Evolutionary conservation across 2,329 filamentous ascomycete genomes (phyloP).

Genomic region (Parastagonospora nodorum): DNA sequence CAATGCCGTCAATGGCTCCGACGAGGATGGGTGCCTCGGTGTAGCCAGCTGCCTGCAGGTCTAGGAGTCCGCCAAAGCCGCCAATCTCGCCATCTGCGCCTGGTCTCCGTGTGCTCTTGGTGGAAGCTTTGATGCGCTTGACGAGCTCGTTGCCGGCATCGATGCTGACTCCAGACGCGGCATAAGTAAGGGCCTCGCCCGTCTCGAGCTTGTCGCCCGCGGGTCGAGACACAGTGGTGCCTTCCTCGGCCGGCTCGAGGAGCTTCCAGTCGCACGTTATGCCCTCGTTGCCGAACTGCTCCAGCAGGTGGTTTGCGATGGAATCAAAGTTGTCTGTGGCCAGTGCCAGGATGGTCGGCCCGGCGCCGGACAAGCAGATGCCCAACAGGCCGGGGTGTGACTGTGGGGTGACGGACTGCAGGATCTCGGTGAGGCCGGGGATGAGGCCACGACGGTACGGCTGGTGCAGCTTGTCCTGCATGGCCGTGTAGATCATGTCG

Average conservation of each 20-base stretch:
- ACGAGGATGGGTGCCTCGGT: slow-evolving; percentile 78
- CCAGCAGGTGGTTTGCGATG: slow-evolving; percentile 81
- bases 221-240: slow-evolving; percentile 48
- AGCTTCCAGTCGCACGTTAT: slow-evolving; percentile 87
- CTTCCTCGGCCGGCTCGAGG: slow-evolving; percentile 82
- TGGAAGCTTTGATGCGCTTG: slow-evolving; percentile 85
- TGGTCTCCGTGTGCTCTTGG: slow-evolving; percentile 80
- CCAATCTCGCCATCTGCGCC: slow-evolving; percentile 94
- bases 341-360: slow-evolving; percentile 90
- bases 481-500: slow-evolving; percentile 92
- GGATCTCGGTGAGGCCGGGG: slow-evolving; percentile 86
- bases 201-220: slow-evolving; percentile 20
- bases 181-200: slow-evolving; percentile 73
- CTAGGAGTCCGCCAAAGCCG: slow-evolving; percentile 89
- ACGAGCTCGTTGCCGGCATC: slow-evolving; percentile 93
- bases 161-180: slow-evolving; percentile 90
- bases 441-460: slow-evolving; percentile 92
- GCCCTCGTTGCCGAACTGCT: slow-evolving; percentile 70
- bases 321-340: slow-evolving; percentile 87
- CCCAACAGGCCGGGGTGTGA: slow-evolving; percentile 87
- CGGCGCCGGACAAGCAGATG: slow-evolving; percentile 92
- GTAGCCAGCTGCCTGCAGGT: slow-evolving; percentile 77
- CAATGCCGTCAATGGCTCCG: slow-evolving; percentile 94
- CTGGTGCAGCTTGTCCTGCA: slow-evolving; percentile 99
- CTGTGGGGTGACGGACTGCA: slow-evolving; percentile 86